Percentiles rank a stretch among this genome's conserved stretches.
phyloP scores from a whole-genome alignment of 1,284 basidiomycete genomes.

The Leucoagaricus sp. region DNA sequence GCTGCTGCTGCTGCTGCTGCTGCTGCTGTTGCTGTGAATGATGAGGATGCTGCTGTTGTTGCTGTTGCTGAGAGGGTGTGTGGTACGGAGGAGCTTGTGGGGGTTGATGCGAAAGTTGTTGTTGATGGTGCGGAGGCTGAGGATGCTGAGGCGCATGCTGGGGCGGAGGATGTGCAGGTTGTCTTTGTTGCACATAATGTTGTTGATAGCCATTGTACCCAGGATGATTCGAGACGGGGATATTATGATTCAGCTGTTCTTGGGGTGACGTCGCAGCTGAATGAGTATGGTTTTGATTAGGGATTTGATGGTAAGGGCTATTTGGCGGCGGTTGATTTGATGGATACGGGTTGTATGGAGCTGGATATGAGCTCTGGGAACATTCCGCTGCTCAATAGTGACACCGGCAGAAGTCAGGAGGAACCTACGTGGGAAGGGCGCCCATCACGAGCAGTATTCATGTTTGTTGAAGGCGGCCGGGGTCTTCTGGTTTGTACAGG shows the following conservation, averaged over 20 bases:
- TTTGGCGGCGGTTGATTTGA: constrained; percentile 35
- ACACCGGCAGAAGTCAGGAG: constrained; percentile 17
- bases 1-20: constrained; percentile 5
- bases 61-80: constrained; percentile 16
- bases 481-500: constrained; percentile 37
- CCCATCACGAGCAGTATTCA: constrained; percentile 35
- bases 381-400: constrained; percentile 9
- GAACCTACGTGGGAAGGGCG: constrained; percentile 38
- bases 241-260: constrained; percentile 38
- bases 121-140: constrained; percentile 23
- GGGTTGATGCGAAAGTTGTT: constrained; percentile 22
- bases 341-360: constrained; percentile 38
- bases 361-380: constrained; percentile 29
- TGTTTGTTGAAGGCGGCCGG: constrained; percentile 32
- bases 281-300: constrained; percentile 29
- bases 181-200: constrained; percentile 36
- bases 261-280: constrained; percentile 28
- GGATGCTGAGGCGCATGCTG: constrained; percentile 25
- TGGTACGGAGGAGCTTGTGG: constrained; percentile 18
- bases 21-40: constrained; percentile 12
- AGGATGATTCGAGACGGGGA: constrained; percentile 34
- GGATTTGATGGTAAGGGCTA: constrained; percentile 35
- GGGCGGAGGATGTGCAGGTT: constrained; percentile 30
- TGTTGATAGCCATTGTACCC: constrained; percentile 35
- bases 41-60: constrained; percentile 15